A percentile compares a stretch with the other conserved stretches of the same genome.
These are phyloP conservation scores for Monosporascus sp. DNA, from an alignment of 2,329 filamentous ascomycete species.

Conservation along the genomic window DNA sequence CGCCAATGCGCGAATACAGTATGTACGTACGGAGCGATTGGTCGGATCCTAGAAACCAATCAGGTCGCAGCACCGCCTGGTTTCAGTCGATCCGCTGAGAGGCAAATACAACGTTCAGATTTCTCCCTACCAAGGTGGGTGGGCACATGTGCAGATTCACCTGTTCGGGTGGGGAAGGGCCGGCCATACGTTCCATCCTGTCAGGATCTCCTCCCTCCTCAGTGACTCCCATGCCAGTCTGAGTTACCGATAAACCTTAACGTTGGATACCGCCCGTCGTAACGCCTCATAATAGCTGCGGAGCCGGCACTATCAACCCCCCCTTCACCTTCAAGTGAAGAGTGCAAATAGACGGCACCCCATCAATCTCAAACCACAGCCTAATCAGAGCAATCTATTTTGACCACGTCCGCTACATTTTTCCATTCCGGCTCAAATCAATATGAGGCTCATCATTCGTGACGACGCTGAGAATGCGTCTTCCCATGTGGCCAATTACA, in stretches of 20 bases:
- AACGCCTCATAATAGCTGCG: constrained; percentile 21
- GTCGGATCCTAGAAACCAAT: neutral
- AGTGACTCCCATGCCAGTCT: neutral
- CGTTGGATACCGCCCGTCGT: constrained; percentile 11
- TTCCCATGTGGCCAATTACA: constrained; percentile 75
- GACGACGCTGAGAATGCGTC: constrained; percentile 66
- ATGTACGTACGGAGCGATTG: neutral
- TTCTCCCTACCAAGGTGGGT: neutral
- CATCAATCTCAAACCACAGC: constrained; percentile 1
- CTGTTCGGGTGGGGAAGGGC: constrained; percentile 14
- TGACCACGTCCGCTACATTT: constrained; percentile 10
- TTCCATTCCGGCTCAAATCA: constrained; percentile 22
- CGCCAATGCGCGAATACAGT: no score
- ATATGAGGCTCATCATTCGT: constrained; percentile 79
- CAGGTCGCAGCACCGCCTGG: neutral
- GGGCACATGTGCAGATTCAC: constrained; percentile 12
- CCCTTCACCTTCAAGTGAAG: constrained; percentile 4
- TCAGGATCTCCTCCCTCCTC: constrained; percentile 2
- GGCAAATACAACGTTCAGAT: constrained; percentile 1
- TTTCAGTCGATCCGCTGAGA: neutral
- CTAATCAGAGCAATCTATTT: constrained; percentile 1
- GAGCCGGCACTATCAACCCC: constrained; percentile 13
- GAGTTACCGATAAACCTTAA: constrained; percentile 4
- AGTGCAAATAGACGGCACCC: neutral
- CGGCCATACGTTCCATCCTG: constrained; percentile 29